Percentiles rank a stretch among this genome's conserved stretches.
These are phyloP conservation scores for Withania somnifera DNA, from an alignment of 305 asterid genomes.

Conservation along the genomic window DNA sequence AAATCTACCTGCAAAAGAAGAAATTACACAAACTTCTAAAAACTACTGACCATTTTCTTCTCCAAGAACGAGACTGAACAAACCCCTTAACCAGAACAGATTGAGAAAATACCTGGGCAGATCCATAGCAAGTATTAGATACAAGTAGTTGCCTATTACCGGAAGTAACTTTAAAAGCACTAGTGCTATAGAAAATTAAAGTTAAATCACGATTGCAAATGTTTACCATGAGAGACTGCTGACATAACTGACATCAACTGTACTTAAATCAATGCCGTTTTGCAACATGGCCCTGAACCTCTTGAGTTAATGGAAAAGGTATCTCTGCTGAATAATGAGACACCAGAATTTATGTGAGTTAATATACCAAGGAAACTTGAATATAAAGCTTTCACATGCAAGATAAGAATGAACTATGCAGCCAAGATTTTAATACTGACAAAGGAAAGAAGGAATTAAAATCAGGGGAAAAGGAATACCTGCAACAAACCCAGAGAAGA, in stretches of 20 bases:
- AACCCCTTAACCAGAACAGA: slow-evolving; percentile 80
- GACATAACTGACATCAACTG: slow-evolving; percentile 45
- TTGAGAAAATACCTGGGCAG: slow-evolving; percentile 78
- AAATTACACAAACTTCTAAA: background rate
- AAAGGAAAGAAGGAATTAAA: background rate
- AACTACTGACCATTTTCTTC: slow-evolving; percentile 73
- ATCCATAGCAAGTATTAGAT: background rate
- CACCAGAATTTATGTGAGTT: slow-evolving; percentile 10
- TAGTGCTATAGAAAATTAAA: too few species aligned
- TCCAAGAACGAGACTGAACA: slow-evolving; percentile 79
- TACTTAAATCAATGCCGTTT: slow-evolving; percentile 41
- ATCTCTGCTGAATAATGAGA: slow-evolving; percentile 29
- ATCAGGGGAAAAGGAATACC: slow-evolving; percentile 28
- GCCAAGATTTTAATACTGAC: background rate
- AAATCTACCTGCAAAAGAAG: background rate
- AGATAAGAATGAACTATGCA: background rate
- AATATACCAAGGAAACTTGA: background rate
- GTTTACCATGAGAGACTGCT: slow-evolving; percentile 47
- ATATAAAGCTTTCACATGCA: background rate
- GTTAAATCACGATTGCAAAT: too few species aligned
- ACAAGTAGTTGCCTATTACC: background rate
- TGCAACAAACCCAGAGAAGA: slow-evolving; percentile 93
- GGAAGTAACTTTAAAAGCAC: background rate
- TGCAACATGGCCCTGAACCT: slow-evolving; percentile 50
- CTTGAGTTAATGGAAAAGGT: slow-evolving; percentile 43